Percentiles rank a stretch among this genome's conserved stretches.
phyloP scores from a whole-genome alignment of 345 rosid genomes.

The Heritiera fomes region DNA sequence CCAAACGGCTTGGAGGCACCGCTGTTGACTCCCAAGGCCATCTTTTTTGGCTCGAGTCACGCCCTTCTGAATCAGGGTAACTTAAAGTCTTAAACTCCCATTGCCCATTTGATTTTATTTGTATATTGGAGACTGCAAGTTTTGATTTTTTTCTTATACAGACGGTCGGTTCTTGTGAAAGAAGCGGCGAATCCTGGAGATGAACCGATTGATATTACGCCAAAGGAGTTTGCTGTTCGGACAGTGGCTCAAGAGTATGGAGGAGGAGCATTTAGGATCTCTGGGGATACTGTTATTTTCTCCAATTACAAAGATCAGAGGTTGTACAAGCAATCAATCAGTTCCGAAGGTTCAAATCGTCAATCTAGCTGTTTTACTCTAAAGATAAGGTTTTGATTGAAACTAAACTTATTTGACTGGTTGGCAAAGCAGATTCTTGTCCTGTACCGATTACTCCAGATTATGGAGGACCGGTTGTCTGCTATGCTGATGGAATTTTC shows the following conservation, averaged over 20 bases:
- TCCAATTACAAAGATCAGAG: conserved; percentile 89
- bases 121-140: background rate
- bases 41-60: conserved; percentile 83
- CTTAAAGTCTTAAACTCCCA: background rate
- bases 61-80: conserved; percentile 82
- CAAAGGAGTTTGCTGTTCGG: conserved; percentile 76
- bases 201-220: conserved; percentile 66
- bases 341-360: conserved; percentile 41
- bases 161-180: conserved; percentile 72
- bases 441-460: conserved; percentile 81
- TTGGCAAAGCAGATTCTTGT: conserved; percentile 45
- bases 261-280: conserved; percentile 84
- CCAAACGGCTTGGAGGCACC: conserved; percentile 78
- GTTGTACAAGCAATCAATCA: conserved; percentile 59
- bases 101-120: background rate
- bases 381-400: background rate
- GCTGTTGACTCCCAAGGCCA: conserved; percentile 69
- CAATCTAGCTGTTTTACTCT: background rate
- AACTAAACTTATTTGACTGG: background rate
- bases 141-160: conserved; percentile 18
- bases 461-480: conserved; percentile 58
- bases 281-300: conserved; percentile 59
- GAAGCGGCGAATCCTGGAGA: conserved; percentile 57
- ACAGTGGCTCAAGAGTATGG: conserved; percentile 87
- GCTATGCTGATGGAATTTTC: conserved; percentile 90